These are phyloP conservation scores for Xylariaceae sp. DNA, from an alignment of 2,329 filamentous ascomycete genomes.

Conservation along the genomic window DNA sequence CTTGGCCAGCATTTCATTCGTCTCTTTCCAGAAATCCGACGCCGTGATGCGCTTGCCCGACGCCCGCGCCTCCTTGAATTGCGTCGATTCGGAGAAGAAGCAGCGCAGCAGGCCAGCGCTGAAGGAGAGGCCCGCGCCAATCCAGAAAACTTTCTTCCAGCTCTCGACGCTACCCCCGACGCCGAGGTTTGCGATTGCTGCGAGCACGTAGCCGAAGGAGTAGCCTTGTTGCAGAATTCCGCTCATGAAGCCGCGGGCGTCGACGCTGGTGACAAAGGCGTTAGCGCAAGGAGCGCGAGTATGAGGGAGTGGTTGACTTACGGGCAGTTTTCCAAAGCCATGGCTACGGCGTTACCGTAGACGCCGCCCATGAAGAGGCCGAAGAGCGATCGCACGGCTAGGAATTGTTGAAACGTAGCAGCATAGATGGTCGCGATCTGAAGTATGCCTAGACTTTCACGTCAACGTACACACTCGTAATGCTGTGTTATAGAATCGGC, in stretches of 20 bases:
- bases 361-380: constrained; percentile 78
- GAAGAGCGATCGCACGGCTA: constrained; percentile 68
- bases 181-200: constrained; percentile 68
- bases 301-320: constrained; percentile 33
- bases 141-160: constrained; percentile 76
- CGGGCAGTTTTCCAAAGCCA: constrained; percentile 70
- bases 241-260: constrained; percentile 73
- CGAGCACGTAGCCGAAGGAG: constrained; percentile 72
- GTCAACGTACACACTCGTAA: background rate
- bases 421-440: constrained; percentile 75
- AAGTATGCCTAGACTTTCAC: constrained; percentile 40
- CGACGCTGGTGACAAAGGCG: constrained; percentile 35
- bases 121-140: constrained; percentile 62
- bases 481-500: background rate
- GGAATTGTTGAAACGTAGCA: constrained; percentile 64
- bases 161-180: constrained; percentile 58
- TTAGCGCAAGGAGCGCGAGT: background rate
- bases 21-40: constrained; percentile 62
- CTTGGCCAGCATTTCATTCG: constrained; percentile 58
- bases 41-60: constrained; percentile 47
- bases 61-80: constrained; percentile 66
- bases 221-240: constrained; percentile 81
- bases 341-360: constrained; percentile 72
- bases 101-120: constrained; percentile 62
- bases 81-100: constrained; percentile 66